Evolutionary conservation across 768 basidiomycete species (phyloP), one percentile per base, ranked within the genome.

Genomic region (Lentinula lateritia): DNA sequence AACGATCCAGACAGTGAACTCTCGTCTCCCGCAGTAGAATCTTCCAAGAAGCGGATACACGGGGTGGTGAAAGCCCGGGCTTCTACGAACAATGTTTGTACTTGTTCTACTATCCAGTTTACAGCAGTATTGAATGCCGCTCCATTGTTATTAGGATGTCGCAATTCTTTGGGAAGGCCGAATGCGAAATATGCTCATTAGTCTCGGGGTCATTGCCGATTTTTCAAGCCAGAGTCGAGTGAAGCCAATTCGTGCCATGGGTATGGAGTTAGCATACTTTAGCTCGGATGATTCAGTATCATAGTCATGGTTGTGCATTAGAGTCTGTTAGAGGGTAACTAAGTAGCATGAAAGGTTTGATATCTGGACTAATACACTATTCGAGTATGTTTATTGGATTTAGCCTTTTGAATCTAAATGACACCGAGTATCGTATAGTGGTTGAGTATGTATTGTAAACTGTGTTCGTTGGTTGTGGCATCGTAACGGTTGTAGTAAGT

Each of bases 91-190:
- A 90, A 92, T 65, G 95, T 95, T 63, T 62, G 90, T 74, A 23
- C 8, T 54, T 50, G 6, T 52, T 35, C 32, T n/a, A 15, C 18
- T 28, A 5, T 15, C 13, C 28, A 28, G 1, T 20, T 35, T 10
- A n/a, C 4, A 20, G 8, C 61, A 39, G 13, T 59, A 38, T 56
- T 16, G 28, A 52, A 34, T 34, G 38, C 18, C 36, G 41, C 9
- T 43, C 55, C 2, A 8, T 58, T 23, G 23, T 23, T 54, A 18
- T 32, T 61, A 95, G 95, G 90, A 94, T 63, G 80, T 98, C 18
- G 90, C 95, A 5, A 70, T 98, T 43, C 84, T 97, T 71, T 98
- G 96, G 92, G 93, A 97, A 75, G 94, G 95, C 13, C 86, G 95
- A 20, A 72, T 98, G 67, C 84, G 88, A 57, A 93, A 94, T 66